Percentiles rank a stretch among this genome's conserved stretches.
Evolutionary conservation across 164 flowering plant genomes (phyloP).

Genomic region (Tetracentron sinense): DNA sequence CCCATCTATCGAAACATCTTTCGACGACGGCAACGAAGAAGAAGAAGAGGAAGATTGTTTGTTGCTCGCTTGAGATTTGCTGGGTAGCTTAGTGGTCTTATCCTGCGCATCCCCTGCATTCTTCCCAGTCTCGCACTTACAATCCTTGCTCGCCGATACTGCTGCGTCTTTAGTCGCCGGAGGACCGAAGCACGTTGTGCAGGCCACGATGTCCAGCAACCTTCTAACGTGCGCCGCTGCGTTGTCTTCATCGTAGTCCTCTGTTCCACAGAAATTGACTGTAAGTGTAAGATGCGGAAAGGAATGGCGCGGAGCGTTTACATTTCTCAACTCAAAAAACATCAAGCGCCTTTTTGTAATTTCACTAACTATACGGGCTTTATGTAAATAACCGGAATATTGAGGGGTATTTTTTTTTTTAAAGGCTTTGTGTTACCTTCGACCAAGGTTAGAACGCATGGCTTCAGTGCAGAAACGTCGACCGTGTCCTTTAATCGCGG

Average conservation of each 20-base stretch:
- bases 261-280: too few species aligned
- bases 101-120: constrained; percentile 38
- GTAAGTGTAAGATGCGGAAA: too few species aligned
- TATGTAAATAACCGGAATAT: too few species aligned
- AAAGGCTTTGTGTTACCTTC: too few species aligned
- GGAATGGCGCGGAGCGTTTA: too few species aligned
- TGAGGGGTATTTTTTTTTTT: too few species aligned
- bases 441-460: constrained; percentile 56
- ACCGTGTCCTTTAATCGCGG: constrained; percentile 71
- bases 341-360: too few species aligned
- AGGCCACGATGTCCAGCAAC: constrained; percentile 81
- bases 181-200: constrained; percentile 82
- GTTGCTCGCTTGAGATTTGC: constrained; percentile 24
- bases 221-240: constrained; percentile 89
- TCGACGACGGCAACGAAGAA: constrained; percentile 20
- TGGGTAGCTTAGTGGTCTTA: constrained; percentile 30
- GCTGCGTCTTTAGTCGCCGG: too few species aligned
- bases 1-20: constrained; percentile 38
- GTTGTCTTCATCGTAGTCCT: constrained; percentile 75
- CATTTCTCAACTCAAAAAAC: too few species aligned
- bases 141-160: constrained; percentile 27
- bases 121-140: constrained; percentile 33
- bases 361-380: too few species aligned
- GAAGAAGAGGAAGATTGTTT: constrained; percentile 10
- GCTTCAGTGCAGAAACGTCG: constrained; percentile 88